Evolutionary conservation across 306 rosid species (phyloP).

Genomic region (Malus asiatica): DNA sequence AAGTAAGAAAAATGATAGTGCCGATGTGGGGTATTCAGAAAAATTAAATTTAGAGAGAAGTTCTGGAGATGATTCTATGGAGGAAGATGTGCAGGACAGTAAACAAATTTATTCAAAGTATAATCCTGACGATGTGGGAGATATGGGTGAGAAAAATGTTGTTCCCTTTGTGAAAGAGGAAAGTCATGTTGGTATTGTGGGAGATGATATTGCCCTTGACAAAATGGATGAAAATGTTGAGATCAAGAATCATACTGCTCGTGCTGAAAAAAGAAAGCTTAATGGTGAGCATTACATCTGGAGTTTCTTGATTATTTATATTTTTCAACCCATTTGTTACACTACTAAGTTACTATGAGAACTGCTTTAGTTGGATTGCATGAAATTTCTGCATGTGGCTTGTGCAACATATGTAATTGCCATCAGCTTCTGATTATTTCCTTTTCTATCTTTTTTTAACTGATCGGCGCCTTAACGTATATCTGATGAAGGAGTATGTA

Average conservation of each 20-base stretch:
- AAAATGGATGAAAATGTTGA: conserved; percentile 42
- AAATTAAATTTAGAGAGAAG: conserved; percentile 91
- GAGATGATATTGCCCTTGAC: conserved; percentile 44
- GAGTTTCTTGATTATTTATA: background rate
- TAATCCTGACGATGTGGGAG: conserved; percentile 46
- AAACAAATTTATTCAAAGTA: conserved; percentile 72
- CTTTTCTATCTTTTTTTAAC: background rate
- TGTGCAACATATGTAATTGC: background rate
- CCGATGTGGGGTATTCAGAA: conserved; percentile 76
- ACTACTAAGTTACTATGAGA: background rate
- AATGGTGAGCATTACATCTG: conserved; percentile 46
- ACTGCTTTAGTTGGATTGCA: background rate
- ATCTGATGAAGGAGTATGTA: background rate
- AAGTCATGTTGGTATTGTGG: conserved; percentile 29
- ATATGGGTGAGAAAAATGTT: conserved; percentile 41
- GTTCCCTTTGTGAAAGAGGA: conserved; percentile 38
- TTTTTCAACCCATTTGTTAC: background rate
- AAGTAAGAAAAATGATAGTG: conserved; percentile 41
- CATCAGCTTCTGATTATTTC: background rate
- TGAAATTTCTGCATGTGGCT: background rate
- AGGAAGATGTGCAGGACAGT: conserved; percentile 82
- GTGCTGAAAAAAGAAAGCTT: conserved; percentile 76
- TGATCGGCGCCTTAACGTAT: background rate
- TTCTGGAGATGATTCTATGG: conserved; percentile 99
- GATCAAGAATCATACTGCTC: conserved; percentile 34